Conservation (phyloP, 2,329 filamentous ascomycete genomes). For the Penicillium thymicola region DNA sequence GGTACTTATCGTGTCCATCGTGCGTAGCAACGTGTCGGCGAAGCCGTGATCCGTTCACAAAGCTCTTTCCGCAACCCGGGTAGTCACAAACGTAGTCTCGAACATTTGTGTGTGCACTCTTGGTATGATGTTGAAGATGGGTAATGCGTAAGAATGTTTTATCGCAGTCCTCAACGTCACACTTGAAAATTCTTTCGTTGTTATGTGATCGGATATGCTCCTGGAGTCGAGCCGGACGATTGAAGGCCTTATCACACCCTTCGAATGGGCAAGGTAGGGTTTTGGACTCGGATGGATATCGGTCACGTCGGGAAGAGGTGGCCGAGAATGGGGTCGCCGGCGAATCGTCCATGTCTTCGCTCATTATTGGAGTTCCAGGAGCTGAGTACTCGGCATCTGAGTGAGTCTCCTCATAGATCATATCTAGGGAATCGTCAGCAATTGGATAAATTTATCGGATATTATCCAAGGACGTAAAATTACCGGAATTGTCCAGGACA, state of each 20-base stretch:
- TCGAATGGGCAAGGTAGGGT: conserved; percentile 72
- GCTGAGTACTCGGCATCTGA: conserved; percentile 36
- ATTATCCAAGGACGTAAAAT: conserved; percentile 7
- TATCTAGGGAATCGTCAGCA: conserved; percentile 36
- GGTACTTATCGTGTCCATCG: conserved; percentile 70
- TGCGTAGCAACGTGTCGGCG: conserved; percentile 76
- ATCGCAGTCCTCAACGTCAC: conserved; percentile 65
- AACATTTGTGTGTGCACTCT: conserved; percentile 72
- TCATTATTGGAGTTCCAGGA: conserved; percentile 29
- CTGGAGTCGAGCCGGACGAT: conserved; percentile 74
- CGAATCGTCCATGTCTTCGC: conserved; percentile 42
- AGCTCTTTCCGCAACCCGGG: conserved; percentile 72
- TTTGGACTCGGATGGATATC: conserved; percentile 66
- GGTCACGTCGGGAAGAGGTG: conserved; percentile 33
- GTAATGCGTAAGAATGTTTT: conserved; percentile 85
- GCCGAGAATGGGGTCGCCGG: conserved; percentile 53
- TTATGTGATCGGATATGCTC: conserved; percentile 82
- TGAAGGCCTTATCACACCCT: conserved; percentile 78
- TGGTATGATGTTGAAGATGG: conserved; percentile 80
- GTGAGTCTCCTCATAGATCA: conserved; percentile 31
- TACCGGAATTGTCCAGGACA: conserved; percentile 30
- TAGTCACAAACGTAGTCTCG: conserved; percentile 69
- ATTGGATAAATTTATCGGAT: conserved; percentile 1
- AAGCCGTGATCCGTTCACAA: conserved; percentile 74
- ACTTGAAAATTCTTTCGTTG: conserved; percentile 76